Base-by-base conservation (phyloP, 1,284 basidiomycete species). In the Fomitiporia mediterranea region DNA sequence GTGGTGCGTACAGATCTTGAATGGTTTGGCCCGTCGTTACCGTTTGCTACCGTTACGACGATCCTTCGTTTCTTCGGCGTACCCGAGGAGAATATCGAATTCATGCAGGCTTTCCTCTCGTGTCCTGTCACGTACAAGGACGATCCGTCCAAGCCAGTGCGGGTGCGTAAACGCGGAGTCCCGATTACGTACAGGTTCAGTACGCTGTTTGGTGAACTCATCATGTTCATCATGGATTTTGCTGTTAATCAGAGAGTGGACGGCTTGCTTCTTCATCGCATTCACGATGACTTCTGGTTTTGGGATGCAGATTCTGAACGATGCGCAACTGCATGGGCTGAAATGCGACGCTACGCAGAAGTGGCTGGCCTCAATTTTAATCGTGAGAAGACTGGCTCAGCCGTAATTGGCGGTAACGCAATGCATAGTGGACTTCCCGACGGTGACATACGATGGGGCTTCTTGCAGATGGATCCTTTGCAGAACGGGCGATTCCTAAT, bases 21-120 rank as follows among this genome's bases (percentile, higher is more conserved):
- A 47, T 75, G 73, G 73, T 75, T 75, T 50, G 74, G 74, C 1
- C 74, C 74, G 17, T 75, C 74, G 7, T 64, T 75, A 19, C 70
- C 73, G 1, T 73, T 74, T 53, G 58, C 65, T 7, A 69, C 72
- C 5, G 73, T 75, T 58, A 63, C 74, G 53, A 69, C 70, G 2
- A 56, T 74, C 3, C 63, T 75, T 19, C 65, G 69, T 40, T 75
- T 74, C 64, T 68, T 75, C 47, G 74, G 74, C 28, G 64, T 76
- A 56, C 62, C 71, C 2, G 63, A 69, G 4, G 59, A 65, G 8
- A 75, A 72, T 72, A 58, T 70, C 13, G 55, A 59, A 4, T 74
- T 75, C 62, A 70, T 74, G 59, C 60, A 66, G 40, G 62, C 66
- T 6, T 76, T 72, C 65, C 67, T 76, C 13, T 62, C 62, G 15